A percentile compares a stretch with the other conserved stretches of the same genome.
These are phyloP conservation scores for Zalaria obscura DNA, from an alignment of 2,329 filamentous ascomycete genomes.

Conservation along the genomic window DNA sequence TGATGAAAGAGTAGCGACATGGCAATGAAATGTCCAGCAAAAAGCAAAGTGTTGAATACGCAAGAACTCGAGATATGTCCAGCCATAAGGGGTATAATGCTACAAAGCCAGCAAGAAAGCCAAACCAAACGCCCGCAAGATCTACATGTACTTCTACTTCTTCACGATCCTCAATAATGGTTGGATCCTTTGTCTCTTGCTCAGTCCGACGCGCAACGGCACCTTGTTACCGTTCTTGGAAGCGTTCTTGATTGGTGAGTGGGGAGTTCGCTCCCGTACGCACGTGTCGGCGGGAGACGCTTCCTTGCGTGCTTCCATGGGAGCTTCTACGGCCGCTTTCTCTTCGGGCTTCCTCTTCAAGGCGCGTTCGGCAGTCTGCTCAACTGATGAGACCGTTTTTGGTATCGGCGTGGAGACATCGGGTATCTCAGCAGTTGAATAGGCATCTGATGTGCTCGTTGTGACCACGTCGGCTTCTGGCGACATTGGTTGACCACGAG, in stretches of 20 bases:
- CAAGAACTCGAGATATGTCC: background rate
- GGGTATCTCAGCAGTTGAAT: too few species aligned
- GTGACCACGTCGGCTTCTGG: background rate
- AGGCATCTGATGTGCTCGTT: background rate
- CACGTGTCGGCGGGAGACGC: slow-evolving; percentile 3
- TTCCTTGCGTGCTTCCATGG: slow-evolving; percentile 2
- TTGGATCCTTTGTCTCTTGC: slow-evolving; percentile 32
- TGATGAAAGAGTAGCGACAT: too few species aligned
- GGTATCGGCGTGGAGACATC: background rate
- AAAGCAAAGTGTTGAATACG: too few species aligned
- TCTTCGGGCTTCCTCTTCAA: background rate
- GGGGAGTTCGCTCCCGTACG: background rate
- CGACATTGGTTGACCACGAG: background rate
- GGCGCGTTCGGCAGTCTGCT: too few species aligned
- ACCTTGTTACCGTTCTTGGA: background rate
- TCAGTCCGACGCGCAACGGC: slow-evolving; percentile 30
- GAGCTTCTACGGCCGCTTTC: background rate
- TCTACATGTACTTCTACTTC: background rate
- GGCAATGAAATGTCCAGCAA: too few species aligned
- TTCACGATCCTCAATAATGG: slow-evolving; percentile 22
- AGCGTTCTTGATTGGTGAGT: slow-evolving; percentile 12
- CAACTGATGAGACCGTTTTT: background rate
- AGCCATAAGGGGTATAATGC: background rate
- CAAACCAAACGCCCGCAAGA: background rate
- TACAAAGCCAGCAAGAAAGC: background rate